phyloP scores from a whole-genome alignment of 805 yeast species.

The Candida patagonica region DNA sequence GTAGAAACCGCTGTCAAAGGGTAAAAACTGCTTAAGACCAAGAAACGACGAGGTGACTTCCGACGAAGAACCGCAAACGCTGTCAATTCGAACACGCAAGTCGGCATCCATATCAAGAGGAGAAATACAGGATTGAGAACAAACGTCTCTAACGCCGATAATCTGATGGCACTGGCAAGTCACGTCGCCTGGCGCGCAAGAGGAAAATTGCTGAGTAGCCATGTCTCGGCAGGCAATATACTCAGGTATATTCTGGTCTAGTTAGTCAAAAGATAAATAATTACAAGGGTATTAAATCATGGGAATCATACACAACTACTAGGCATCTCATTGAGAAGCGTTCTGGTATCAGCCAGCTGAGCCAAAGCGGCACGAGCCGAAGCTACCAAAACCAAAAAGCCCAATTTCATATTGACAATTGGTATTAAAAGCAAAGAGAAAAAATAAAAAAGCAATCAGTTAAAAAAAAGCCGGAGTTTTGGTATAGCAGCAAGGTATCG shows the following conservation, averaged over 20 bases:
- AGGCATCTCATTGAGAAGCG: too few relatives aligned
- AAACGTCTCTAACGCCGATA: constrained; percentile 9
- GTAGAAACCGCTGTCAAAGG: constrained; percentile 4
- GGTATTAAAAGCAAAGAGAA: too few relatives aligned
- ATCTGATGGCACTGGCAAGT: constrained; percentile 16
- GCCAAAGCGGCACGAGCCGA: too few relatives aligned
- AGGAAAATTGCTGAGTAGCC: constrained; percentile 9
- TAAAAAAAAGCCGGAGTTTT: too few relatives aligned
- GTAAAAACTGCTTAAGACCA: constrained; percentile 8
- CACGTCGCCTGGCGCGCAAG: constrained; percentile 13
- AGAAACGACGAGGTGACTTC: constrained; percentile 5
- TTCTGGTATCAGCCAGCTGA: too few relatives aligned
- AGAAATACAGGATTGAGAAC: constrained; percentile 11
- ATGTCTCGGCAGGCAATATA: constrained; percentile 14
- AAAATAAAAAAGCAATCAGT: too few relatives aligned
- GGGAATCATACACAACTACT: too few relatives aligned
- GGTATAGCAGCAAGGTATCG: too few relatives aligned
- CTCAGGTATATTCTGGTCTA: constrained; percentile 8
- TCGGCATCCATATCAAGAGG: constrained; percentile 1
- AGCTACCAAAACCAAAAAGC: too few relatives aligned
- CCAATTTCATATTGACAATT: too few relatives aligned
- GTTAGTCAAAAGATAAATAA: too few relatives aligned
- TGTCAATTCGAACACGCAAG: neutral
- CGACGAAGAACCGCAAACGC: constrained; percentile 3
- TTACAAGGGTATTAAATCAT: too few relatives aligned